Evolutionary conservation across 2,329 filamentous ascomycete genomes (phyloP), one percentile per base, ranked within the genome.

Genomic region (Aspergillus sp.): DNA sequence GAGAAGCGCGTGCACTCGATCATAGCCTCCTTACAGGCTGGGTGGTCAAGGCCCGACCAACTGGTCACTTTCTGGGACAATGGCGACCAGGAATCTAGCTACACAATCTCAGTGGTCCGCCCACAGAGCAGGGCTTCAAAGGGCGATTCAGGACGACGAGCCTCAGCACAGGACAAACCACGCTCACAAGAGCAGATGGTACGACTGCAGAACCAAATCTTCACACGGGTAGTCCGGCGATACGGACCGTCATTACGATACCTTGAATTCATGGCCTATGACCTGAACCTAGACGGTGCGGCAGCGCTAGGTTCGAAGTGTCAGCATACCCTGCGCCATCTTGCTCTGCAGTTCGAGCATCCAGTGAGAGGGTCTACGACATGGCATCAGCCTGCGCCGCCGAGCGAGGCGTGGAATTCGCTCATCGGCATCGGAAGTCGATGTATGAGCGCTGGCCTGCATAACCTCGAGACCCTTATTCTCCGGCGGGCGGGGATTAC

Each of bases 281-380:
- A 74, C 45, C 61, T 77, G n/a, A 69, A 74, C 54, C 56, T 62
- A 4, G 62, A 69, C 13, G 69, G 74, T 13, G 69, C 74, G n/a
- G 63, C 62, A 46, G 69, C 71, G 11, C 43, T 74, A n/a, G 67
- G 64, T 4, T 56, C 57, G 1, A 66, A 57, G 15, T 73, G 72
- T 54, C 59, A 65, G 45, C 38, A 64, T 45, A 66, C 61, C 19
- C 65, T 77, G 47, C 70, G 68, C 6, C 68, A 74, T 60, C 67
- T 77, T n/a, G 71, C 70, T 13, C 64, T 77, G 52, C 72, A 73
- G 25, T 76, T 77, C 59, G 71, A 71, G 45, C 75, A 77, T 61
- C 70, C 69, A 3, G 64, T 65, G 25, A 68, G 75, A 38, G 68
- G 69, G 41, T 66, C 70, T 7, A 68, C 59, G 7, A 70, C 71